Evolutionary conservation across 352 stramenopile genomes (phyloP).

Genomic region (Globisporangium abappressorium): DNA sequence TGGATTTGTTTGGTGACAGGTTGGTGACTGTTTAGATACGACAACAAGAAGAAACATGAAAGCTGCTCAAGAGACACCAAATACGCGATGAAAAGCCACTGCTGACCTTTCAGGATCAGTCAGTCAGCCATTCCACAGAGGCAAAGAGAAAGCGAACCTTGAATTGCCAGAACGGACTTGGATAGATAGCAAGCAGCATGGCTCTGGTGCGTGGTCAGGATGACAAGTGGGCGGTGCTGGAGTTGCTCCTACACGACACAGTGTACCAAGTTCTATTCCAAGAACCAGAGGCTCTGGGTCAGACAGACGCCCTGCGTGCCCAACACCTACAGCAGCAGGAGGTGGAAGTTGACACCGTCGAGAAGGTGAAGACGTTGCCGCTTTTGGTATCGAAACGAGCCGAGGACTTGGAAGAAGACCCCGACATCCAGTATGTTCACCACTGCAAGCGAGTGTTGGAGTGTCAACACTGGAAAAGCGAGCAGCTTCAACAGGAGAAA

Average conservation of each 20-base stretch:
- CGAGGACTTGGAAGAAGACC: constrained; percentile 4
- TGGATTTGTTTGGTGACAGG: not conserved
- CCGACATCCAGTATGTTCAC: constrained; percentile 7
- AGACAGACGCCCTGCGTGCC: not conserved
- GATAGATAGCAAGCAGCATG: not conserved
- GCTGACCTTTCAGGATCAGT: not conserved
- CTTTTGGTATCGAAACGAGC: not conserved
- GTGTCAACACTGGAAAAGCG: constrained; percentile 32
- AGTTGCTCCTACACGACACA: constrained; percentile 39
- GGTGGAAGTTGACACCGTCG: not conserved
- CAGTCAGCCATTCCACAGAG: not conserved
- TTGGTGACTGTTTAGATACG: not conserved
- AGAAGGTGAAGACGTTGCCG: not conserved
- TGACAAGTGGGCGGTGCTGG: constrained; percentile 25
- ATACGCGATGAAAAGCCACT: not conserved
- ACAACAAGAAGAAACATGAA: not conserved
- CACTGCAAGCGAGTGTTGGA: constrained; percentile 25
- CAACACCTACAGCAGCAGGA: not conserved
- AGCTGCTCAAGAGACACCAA: not conserved
- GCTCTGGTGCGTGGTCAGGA: not conserved
- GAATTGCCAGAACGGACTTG: not conserved
- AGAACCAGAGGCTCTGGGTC: not conserved
- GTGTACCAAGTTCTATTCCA: constrained; percentile 44
- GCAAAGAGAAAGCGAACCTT: not conserved
- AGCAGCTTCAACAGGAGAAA: constrained; percentile 35